Conservation (phyloP, 345 rosid species). For the Iberis pinnata region DNA sequence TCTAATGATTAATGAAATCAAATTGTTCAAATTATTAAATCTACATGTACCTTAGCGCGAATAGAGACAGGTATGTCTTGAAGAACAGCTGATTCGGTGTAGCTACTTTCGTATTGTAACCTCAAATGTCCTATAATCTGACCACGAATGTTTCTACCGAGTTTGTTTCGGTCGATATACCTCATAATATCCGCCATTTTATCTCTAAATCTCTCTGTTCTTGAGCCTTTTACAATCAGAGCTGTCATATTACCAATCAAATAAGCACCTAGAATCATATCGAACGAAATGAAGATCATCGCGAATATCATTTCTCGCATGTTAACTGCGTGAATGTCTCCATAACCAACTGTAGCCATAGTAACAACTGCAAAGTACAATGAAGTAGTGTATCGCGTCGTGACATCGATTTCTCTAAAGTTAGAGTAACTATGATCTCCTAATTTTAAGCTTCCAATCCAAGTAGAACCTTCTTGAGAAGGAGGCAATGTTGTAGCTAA, state of each 20-base stretch:
- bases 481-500: constrained; percentile 80
- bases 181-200: constrained; percentile 62
- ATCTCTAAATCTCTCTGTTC: constrained; percentile 70
- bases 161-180: constrained; percentile 62
- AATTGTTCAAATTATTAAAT: no score
- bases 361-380: constrained; percentile 81
- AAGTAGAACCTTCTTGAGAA: constrained; percentile 69
- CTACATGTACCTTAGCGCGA: constrained; percentile 67
- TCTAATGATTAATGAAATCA: no score
- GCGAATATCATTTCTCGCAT: constrained; percentile 79
- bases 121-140: constrained; percentile 63
- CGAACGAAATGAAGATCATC: constrained; percentile 72
- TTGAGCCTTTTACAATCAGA: constrained; percentile 82
- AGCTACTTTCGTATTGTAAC: constrained; percentile 51
- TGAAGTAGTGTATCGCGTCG: constrained; percentile 68
- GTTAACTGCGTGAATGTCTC: constrained; percentile 87
- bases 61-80: constrained; percentile 78
- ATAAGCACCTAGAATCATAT: constrained; percentile 89
- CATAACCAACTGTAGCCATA: constrained; percentile 93
- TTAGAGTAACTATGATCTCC: constrained; percentile 54
- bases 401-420: constrained; percentile 67
- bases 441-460: constrained; percentile 86
- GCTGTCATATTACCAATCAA: constrained; percentile 91
- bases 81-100: constrained; percentile 55
- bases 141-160: constrained; percentile 46